These are phyloP conservation scores for Diddensiella santjacobensis DNA, from an alignment of 805 yeast species.

Conservation along the genomic window DNA sequence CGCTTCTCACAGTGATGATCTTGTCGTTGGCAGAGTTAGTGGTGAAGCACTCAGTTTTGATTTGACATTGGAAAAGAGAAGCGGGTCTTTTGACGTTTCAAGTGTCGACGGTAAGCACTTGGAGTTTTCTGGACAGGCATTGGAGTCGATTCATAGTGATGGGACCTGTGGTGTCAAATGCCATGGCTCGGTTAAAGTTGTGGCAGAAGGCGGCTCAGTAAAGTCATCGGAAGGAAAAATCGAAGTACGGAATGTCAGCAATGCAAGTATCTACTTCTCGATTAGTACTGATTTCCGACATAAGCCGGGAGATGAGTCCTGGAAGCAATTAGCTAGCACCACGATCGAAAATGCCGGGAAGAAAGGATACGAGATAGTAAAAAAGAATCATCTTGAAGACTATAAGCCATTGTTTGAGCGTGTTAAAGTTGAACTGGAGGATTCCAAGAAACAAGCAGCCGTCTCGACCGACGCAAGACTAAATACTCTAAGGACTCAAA, in stretches of 20 bases:
- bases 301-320: background rate
- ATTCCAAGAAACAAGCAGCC: background rate
- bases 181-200: conserved; percentile 4
- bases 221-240: background rate
- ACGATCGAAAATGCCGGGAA: background rate
- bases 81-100: background rate
- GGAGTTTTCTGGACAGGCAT: conserved; percentile 7
- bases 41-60: background rate
- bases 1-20: background rate
- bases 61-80: background rate
- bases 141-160: conserved; percentile 12
- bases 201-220: conserved; percentile 1
- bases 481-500: background rate
- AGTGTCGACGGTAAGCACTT: background rate
- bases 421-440: conserved; percentile 1
- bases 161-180: conserved; percentile 12
- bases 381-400: conserved; percentile 4
- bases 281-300: background rate
- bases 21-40: background rate
- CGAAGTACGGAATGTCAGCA: background rate
- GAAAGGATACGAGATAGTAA: background rate
- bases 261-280: background rate
- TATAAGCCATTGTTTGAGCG: conserved; percentile 4
- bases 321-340: background rate
- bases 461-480: conserved; percentile 5